A percentile compares a stretch with the other conserved stretches of the same genome.
phyloP scores from a whole-genome alignment of 176 grass and related monocot genomes.

The Oryza brachyantha region DNA sequence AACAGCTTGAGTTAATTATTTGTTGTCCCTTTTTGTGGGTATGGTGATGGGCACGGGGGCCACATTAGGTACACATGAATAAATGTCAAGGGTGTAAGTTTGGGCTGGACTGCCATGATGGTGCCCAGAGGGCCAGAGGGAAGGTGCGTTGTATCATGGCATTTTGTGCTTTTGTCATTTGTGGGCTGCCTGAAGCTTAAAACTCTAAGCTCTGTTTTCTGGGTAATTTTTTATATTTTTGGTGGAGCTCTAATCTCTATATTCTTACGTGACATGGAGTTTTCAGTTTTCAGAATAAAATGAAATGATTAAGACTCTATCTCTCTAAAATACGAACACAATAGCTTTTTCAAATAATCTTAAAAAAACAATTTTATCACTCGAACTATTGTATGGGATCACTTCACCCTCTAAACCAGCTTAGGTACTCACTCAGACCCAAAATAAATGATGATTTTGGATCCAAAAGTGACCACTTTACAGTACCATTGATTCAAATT shows the following conservation, averaged over 20 bases:
- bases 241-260: neutral
- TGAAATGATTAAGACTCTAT: neutral
- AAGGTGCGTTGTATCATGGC: constrained; percentile 17
- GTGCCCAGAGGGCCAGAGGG: constrained; percentile 1
- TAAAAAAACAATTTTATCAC: too few relatives aligned
- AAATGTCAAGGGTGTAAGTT: constrained; percentile 18
- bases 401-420: too few relatives aligned
- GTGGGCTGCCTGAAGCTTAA: too few relatives aligned
- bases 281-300: neutral
- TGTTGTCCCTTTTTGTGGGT: neutral
- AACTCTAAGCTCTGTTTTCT: neutral
- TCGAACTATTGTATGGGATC: too few relatives aligned
- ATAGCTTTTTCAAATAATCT: neutral
- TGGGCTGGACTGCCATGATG: constrained; percentile 16
- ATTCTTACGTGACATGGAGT: neutral
- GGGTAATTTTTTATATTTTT: neutral
- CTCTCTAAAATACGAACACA: neutral
- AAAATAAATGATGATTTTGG: too few relatives aligned
- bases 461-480: too few relatives aligned
- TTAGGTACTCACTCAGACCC: too few relatives aligned
- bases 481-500: too few relatives aligned
- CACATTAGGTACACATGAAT: constrained; percentile 39
- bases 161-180: neutral
- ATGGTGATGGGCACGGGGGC: constrained; percentile 12
- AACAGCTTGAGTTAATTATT: neutral